Evolutionary conservation across 805 yeast species (phyloP).

Genomic region (Danielia reshetovae): DNA sequence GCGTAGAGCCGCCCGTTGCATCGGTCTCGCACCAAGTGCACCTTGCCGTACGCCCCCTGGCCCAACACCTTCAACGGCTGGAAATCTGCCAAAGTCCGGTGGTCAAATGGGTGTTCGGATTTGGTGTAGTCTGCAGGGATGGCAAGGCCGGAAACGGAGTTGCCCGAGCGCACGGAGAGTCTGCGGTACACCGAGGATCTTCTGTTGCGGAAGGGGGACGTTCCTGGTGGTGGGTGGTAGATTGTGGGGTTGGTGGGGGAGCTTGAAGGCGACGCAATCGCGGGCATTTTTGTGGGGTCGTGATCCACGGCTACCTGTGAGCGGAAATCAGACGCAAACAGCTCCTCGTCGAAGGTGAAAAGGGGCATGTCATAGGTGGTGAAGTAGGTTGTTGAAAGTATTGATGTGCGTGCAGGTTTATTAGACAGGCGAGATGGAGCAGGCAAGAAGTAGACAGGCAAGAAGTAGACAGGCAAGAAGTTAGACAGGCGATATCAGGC

Average conservation of each 20-base stretch:
- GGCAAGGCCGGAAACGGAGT: conserved; percentile 10
- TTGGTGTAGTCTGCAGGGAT: conserved; percentile 15
- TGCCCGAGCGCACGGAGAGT: conserved; percentile 14
- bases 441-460: too few species aligned
- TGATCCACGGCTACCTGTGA: conserved; percentile 5
- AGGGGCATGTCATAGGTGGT: too few species aligned
- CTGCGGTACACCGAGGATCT: conserved; percentile 17
- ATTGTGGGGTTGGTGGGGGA: neutral
- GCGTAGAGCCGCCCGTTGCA: conserved; percentile 39
- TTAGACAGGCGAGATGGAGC: too few species aligned
- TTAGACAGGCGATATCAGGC: too few species aligned
- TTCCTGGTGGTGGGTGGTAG: neutral
- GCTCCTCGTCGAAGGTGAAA: conserved; percentile 17
- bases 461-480: too few species aligned
- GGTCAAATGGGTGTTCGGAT: conserved; percentile 4
- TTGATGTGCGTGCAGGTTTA: too few species aligned
- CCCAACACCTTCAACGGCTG: conserved; percentile 43
- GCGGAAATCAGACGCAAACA: conserved; percentile 10
- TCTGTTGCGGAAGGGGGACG: conserved; percentile 3
- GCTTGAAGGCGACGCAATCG: too few species aligned
- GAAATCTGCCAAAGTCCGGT: conserved; percentile 34
- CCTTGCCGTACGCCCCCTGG: conserved; percentile 43
- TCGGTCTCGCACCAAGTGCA: conserved; percentile 35
- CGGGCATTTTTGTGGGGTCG: too few species aligned
- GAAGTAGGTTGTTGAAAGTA: too few species aligned